Evolutionary conservation across 139 green algal genomes (phyloP).

Genomic region (Diplosphaera chodatii): DNA sequence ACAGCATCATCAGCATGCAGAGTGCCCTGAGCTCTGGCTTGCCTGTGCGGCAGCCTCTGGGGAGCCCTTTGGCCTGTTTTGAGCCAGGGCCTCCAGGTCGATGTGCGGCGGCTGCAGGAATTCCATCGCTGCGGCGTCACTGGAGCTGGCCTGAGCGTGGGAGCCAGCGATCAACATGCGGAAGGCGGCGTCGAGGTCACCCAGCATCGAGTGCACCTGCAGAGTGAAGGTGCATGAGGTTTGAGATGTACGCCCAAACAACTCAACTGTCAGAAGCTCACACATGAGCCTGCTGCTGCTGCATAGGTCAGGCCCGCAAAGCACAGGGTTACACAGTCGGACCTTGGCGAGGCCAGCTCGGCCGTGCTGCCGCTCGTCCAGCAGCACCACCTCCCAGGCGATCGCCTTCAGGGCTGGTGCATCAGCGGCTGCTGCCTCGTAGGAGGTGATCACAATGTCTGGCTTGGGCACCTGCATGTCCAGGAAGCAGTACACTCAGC

Average conservation of each 20-base stretch:
- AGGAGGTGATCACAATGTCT: conserved; percentile 62
- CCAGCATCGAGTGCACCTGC: conserved; percentile 17
- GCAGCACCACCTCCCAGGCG: conserved; percentile 56
- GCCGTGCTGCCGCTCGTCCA: conserved; percentile 62
- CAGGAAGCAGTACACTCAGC: background rate
- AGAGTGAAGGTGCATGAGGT: background rate
- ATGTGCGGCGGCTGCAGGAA: conserved; percentile 33
- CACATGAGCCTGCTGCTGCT: too few species aligned
- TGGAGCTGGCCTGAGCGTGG: conserved; percentile 11
- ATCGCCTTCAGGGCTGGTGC: conserved; percentile 35
- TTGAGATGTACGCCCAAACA: too few species aligned
- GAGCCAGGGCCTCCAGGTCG: conserved; percentile 19
- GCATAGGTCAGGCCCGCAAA: too few species aligned
- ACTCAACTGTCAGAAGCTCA: too few species aligned
- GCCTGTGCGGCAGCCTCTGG: background rate
- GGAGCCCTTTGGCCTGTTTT: background rate
- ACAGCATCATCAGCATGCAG: too few species aligned
- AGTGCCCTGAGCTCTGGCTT: conserved; percentile 14
- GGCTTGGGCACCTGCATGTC: conserved; percentile 51
- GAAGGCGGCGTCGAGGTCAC: conserved; percentile 26
- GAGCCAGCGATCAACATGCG: conserved; percentile 37
- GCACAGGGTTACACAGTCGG: background rate
- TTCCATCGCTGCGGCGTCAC: conserved; percentile 12
- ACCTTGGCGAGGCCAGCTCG: conserved; percentile 35
- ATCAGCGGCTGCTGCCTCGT: conserved; percentile 56